Evolutionary conservation across 2,329 filamentous ascomycete genomes (phyloP).

Genomic region (Cladorrhinum sp.): DNA sequence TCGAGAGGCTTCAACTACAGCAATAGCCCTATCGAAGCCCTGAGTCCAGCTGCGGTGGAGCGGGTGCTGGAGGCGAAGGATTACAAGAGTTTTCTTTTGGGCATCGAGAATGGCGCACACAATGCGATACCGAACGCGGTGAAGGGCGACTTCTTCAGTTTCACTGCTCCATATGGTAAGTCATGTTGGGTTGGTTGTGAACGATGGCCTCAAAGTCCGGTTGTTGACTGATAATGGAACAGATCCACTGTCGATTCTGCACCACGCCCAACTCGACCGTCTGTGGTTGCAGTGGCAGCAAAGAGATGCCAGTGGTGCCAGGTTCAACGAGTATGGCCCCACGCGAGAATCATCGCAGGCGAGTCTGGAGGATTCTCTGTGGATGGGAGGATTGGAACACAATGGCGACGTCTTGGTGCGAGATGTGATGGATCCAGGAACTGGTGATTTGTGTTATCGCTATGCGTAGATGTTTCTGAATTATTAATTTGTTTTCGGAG

Average conservation of each 20-base stretch:
- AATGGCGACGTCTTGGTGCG: not conserved
- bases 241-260: not conserved
- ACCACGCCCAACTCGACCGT: not conserved
- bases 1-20: not conserved
- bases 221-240: not conserved
- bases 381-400: not conserved
- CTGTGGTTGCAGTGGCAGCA: not conserved
- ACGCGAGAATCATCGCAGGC: no score
- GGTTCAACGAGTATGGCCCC: not conserved
- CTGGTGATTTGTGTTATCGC: not conserved
- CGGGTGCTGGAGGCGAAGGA: not conserved
- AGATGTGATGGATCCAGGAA: not conserved
- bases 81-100: not conserved
- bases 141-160: not conserved
- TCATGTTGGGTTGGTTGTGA: not conserved
- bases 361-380: not conserved
- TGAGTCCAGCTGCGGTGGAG: not conserved
- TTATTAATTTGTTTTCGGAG: no score
- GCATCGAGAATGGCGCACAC: not conserved
- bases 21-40: not conserved
- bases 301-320: not conserved
- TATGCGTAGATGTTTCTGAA: not conserved
- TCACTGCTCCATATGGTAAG: not conserved
- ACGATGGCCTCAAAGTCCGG: conserved; percentile 2
- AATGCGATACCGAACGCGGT: not conserved